Evolutionary conservation across 2,329 filamentous ascomycete genomes (phyloP).

Genomic region (Kalmusia sp.): DNA sequence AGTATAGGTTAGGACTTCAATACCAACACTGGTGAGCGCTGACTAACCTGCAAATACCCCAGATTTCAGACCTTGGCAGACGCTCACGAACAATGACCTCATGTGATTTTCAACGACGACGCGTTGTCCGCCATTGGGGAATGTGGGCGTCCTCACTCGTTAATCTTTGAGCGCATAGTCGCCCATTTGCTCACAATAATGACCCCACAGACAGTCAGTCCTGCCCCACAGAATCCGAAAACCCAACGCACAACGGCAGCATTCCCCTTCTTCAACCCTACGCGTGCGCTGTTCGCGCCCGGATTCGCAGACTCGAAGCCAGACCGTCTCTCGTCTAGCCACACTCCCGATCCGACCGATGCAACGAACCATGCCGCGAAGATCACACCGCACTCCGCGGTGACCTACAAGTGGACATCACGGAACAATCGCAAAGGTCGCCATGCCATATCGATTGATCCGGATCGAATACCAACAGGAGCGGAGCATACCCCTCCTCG

Average conservation of each 20-base stretch:
- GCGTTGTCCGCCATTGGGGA: no score
- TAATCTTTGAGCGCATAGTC: background rate
- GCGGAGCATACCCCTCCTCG: conserved; percentile 37
- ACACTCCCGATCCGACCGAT: background rate
- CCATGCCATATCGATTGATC: conserved; percentile 46
- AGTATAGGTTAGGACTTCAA: no score
- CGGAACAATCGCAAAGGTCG: conserved; percentile 54
- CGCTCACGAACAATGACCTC: no score
- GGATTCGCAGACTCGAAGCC: background rate
- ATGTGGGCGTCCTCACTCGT: no score
- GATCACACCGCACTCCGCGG: background rate
- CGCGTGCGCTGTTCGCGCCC: conserved; percentile 7
- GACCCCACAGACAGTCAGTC: background rate
- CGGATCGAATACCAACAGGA: conserved; percentile 8
- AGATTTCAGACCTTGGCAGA: no score
- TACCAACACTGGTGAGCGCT: no score
- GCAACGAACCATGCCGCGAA: background rate
- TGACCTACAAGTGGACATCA: conserved; percentile 47
- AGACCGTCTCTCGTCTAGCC: background rate
- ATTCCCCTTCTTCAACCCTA: conserved; percentile 5
- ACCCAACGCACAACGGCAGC: background rate
- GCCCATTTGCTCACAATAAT: background rate
- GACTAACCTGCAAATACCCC: no score
- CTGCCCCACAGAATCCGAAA: background rate
- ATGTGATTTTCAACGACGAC: no score